These are phyloP conservation scores for Xylariaceae sp. DNA, from an alignment of 2,329 filamentous ascomycete genomes.

Conservation along the genomic window DNA sequence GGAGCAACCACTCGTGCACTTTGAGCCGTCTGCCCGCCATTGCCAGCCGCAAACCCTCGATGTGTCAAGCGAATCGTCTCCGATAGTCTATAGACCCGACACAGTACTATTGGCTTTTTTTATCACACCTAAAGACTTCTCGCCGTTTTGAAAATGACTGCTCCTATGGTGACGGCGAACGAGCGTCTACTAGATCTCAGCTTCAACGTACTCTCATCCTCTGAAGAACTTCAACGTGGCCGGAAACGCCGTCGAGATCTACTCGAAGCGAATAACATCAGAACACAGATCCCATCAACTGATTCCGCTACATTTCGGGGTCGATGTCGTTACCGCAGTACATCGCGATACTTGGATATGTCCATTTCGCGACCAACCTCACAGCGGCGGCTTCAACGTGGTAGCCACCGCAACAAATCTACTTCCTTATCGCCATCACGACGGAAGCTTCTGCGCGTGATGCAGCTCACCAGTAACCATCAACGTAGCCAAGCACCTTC, in stretches of 20 bases:
- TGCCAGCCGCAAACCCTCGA: too few species aligned
- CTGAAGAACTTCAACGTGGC: constrained; percentile 34
- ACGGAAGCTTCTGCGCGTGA: constrained; percentile 38
- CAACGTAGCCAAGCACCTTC: constrained; percentile 43
- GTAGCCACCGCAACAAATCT: constrained; percentile 25
- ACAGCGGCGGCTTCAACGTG: constrained; percentile 4
- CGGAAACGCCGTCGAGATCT: constrained; percentile 35
- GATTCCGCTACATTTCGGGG: constrained; percentile 39
- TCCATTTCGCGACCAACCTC: constrained; percentile 16
- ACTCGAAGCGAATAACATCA: constrained; percentile 21
- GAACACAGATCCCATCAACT: constrained; percentile 29
- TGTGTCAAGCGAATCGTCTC: background rate
- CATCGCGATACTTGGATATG: constrained; percentile 28
- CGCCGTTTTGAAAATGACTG: constrained; percentile 20
- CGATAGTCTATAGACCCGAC: too few species aligned
- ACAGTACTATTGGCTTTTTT: too few species aligned
- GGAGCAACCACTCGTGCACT: too few species aligned
- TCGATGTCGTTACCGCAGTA: constrained; percentile 38
- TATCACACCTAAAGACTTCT: background rate
- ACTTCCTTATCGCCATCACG: constrained; percentile 37
- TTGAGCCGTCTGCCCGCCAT: too few species aligned
- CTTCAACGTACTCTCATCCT: constrained; percentile 23
- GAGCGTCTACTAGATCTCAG: constrained; percentile 25
- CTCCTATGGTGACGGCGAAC: constrained; percentile 14
- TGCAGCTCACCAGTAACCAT: constrained; percentile 32